A percentile compares a stretch with the other conserved stretches of the same genome.
Conservation (phyloP, 75 land plant genomes). For the Sequoia sempervirens region DNA sequence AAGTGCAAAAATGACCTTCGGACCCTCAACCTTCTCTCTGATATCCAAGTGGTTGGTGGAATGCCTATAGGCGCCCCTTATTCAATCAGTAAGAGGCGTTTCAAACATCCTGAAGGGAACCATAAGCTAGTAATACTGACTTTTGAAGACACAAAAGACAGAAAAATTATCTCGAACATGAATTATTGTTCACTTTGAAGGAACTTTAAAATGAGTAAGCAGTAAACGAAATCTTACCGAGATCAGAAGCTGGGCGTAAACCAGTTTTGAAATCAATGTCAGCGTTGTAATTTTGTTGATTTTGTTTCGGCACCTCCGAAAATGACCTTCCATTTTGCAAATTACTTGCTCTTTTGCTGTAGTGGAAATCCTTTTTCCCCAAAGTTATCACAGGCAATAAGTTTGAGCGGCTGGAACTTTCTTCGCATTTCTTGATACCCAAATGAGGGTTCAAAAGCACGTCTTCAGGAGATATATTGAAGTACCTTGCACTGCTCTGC, state of each 20-base stretch:
- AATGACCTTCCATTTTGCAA: slow-evolving; percentile 4
- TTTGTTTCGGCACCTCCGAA: neutral
- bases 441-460: neutral
- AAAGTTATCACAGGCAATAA: slow-evolving; percentile 3
- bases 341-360: neutral
- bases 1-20: no score
- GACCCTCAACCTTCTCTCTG: no score
- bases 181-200: no score
- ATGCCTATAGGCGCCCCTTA: no score
- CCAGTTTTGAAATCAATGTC: slow-evolving; percentile 1
- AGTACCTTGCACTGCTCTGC: slow-evolving; percentile 9
- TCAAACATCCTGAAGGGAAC: no score
- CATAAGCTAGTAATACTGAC: no score
- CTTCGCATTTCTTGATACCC: neutral
- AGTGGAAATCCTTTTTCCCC: slow-evolving; percentile 3
- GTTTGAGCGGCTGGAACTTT: slow-evolving; percentile 5
- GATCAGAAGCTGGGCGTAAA: neutral
- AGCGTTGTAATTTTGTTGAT: neutral
- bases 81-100: no score
- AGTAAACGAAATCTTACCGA: neutral
- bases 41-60: no score
- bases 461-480: neutral
- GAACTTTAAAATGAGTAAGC: neutral
- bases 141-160: no score
- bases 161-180: no score